Base-by-base conservation (phyloP, 768 basidiomycete genomes). In the Hemileccinum impolitum region DNA sequence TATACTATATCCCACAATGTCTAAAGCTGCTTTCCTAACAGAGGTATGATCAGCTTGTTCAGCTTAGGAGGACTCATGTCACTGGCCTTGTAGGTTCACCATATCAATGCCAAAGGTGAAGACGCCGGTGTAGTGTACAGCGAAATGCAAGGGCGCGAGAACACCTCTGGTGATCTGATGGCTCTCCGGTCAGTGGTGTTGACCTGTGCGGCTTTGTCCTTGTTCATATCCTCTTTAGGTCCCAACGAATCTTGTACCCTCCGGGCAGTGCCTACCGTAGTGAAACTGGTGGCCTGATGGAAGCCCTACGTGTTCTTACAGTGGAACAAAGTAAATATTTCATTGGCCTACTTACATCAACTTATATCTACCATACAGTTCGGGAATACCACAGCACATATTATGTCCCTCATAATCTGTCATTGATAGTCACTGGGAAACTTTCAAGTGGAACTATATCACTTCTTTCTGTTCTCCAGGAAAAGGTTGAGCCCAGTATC, bases 211-310 rank as follows among this genome's bases (percentile, higher is more conserved):
- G 21, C n/a, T 11, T 32, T 45, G n/a, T 45, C 28, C 26, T 23
- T 46, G 32, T 39, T 61, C 14, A 47, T 23, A 39, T 43, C 30
- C 48, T 18, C 35, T 45, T 28, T 60, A 94, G 90, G 30, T 72
- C 81, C 49, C 93, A 96, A 63, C 82, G 86, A 19, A 66, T 86
- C n/a, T 59, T 93, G 32, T 91, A 96, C 60, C 87, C 89, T 25
- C 69, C 77, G 34, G 81, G 78, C 17, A 97, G 89, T 62, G 96
- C 83, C 7, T 96, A 98, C 62, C 81, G 94, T 23, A 94, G 92
- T 57, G 96, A 99, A 76, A 98, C 94, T 0, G 96, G 96, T 18
- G 96, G 96, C 23, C 70, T 98, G 32, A 94, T 97, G 91, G 84
- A 90, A 52, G 90, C 91, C 2, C 71, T 99, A 21, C 80, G 96